Base-by-base conservation (phyloP, 176 grass and related monocot genomes). In the Ensete glaucum region DNA sequence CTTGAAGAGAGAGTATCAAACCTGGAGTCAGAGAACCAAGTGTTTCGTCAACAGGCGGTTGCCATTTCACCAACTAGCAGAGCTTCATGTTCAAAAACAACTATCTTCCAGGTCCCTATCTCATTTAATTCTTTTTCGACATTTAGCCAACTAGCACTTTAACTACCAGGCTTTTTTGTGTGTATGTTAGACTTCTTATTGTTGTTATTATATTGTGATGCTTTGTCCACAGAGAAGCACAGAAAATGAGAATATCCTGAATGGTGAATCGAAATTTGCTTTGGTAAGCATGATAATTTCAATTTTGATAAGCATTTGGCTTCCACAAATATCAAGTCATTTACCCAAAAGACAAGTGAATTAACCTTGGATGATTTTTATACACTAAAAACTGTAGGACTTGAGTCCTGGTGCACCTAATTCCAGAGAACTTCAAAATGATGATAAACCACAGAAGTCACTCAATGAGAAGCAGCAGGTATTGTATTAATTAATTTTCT, bases 1-100 rank as follows among this genome's bases (percentile, higher is more conserved):
- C 87, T 96, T 83, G 82, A 96, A 86, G 93, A 96, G 87, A 91
- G 84, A 85, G 52, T 87, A 76, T 66, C 71, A 17, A 83, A 82
- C 79, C 73, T 89, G 81, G 90, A 98, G 81, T 87, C 82, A 53
- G 90, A 91, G 72, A 90, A 93, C 62, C 80, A 89, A 72, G 49
- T 86, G 63, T 82, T 93, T 62, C 88, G 78, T 78, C 88, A 92
- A 77, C 85, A 89, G 77, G 72, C 85, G 82, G 57, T 66, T 71
- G 75, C 82, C 64, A 73, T 76, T 82, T 71, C 90, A 57, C 82
- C 94, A 29, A 81, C 84, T 82, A 69, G 82, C 66, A 91, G 73
- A 77, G 82, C 74, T 71, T 68, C 85, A 81, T 85, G 85, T 11
- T 54, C 77, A 78, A 88, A 78, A 75, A 83, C 82, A 23, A 88